These are phyloP conservation scores for Blastocystis hominis DNA, from an alignment of 352 stramenopile genomes.

Conservation along the genomic window DNA sequence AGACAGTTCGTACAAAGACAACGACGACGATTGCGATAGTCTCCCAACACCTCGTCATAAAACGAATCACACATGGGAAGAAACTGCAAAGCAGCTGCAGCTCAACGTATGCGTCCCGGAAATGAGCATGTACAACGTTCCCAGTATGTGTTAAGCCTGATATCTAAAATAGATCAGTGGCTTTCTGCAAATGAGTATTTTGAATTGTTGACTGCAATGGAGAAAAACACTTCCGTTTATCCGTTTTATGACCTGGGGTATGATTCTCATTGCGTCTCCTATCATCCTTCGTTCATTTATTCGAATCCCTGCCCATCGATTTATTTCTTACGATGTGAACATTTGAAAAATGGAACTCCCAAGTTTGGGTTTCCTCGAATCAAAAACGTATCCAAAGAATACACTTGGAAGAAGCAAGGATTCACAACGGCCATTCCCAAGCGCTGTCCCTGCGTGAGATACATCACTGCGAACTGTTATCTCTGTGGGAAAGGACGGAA, in stretches of 20 bases:
- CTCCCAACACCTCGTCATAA: neutral
- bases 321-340: slow-evolving; percentile 40
- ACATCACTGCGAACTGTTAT: slow-evolving; percentile 57
- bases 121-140: slow-evolving; percentile 21
- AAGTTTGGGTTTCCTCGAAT: slow-evolving; percentile 56
- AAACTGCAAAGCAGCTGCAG: slow-evolving; percentile 8
- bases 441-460: slow-evolving; percentile 34
- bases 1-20: neutral
- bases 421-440: slow-evolving; percentile 58
- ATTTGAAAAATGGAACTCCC: slow-evolving; percentile 55
- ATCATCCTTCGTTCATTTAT: slow-evolving; percentile 55
- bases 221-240: neutral
- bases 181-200: slow-evolving; percentile 21
- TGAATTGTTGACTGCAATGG: neutral
- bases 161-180: neutral
- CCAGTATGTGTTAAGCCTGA: neutral
- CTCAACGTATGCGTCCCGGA: neutral
- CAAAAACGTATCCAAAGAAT: slow-evolving; percentile 46
- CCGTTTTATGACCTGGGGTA: slow-evolving; percentile 49
- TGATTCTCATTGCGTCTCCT: slow-evolving; percentile 22
- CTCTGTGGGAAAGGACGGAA: slow-evolving; percentile 49
- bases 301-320: slow-evolving; percentile 39
- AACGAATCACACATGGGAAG: slow-evolving; percentile 50
- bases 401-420: slow-evolving; percentile 58
- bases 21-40: neutral